Conservation (phyloP, 176 grass and related monocot genomes). For the Lolium perenne region DNA sequence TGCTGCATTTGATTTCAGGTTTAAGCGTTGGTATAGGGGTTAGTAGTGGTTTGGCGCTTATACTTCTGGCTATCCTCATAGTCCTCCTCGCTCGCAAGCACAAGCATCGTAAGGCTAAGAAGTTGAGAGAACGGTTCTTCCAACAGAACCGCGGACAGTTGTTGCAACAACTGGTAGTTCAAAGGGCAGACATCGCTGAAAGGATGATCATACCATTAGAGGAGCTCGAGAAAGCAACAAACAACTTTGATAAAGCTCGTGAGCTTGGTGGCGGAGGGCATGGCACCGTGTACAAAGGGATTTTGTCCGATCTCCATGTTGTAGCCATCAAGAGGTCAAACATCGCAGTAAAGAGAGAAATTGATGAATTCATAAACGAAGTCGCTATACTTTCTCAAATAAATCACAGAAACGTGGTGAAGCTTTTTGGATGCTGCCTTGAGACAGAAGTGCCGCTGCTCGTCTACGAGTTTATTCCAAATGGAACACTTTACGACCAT, state of each 20-base stretch:
- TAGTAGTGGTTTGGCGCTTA: not conserved
- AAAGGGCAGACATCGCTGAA: not conserved
- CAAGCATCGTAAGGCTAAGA: not conserved
- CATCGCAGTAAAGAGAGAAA: not conserved
- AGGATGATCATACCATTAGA: not conserved
- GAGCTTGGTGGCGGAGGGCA: conserved; percentile 12
- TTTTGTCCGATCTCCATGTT: conserved; percentile 1
- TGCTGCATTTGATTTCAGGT: not conserved
- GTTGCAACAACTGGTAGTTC: not conserved
- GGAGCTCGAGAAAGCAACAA: not conserved
- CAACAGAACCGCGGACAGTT: not conserved
- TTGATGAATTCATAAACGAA: conserved; percentile 15
- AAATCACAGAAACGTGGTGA: conserved; percentile 11
- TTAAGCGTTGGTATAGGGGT: conserved; percentile 20
- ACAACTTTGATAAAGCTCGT: conserved; percentile 15
- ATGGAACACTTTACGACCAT: conserved; percentile 7
- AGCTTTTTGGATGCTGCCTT: conserved; percentile 13
- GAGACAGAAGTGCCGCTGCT: conserved; percentile 9
- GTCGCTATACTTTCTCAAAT: conserved; percentile 10
- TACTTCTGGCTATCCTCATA: not conserved
- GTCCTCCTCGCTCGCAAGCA: not conserved
- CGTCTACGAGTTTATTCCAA: conserved; percentile 9
- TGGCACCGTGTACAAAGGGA: not conserved
- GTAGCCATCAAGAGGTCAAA: conserved; percentile 11
- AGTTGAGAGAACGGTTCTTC: not conserved